Percentiles rank a stretch among this genome's conserved stretches.
Evolutionary conservation across 2,329 filamentous ascomycete species (phyloP).

Genomic region (Fusarium sp.): DNA sequence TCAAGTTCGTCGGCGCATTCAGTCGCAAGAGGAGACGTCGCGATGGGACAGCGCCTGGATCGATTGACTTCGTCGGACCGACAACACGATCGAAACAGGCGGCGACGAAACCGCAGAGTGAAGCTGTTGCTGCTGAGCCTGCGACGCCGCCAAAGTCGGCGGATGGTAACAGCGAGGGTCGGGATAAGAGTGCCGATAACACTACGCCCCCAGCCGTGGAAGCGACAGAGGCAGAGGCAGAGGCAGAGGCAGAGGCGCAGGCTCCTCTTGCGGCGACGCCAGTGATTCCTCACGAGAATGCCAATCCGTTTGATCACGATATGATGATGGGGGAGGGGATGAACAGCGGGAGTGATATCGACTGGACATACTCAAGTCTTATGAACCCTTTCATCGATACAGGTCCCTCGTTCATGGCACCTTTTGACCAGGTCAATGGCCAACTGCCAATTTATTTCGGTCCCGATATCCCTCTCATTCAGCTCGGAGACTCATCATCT

Average conservation of each 20-base stretch:
- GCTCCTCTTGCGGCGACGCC: background rate
- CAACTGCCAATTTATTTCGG: background rate
- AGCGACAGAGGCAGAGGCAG: background rate
- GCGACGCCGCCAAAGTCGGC: background rate
- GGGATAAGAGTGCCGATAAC: rapidly evolving
- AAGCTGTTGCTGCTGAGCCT: background rate
- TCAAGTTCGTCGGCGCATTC: background rate
- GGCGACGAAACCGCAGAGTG: background rate
- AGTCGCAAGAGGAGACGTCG: background rate
- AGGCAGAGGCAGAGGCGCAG: no score
- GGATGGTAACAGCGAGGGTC: background rate
- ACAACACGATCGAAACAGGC: background rate
- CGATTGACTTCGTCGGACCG: background rate
- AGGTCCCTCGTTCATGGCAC: background rate
- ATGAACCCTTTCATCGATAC: background rate
- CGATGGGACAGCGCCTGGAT: background rate
- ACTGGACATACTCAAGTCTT: background rate
- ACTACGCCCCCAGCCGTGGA: background rate
- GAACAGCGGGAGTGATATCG: background rate
- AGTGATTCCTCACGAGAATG: background rate
- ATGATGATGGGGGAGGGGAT: background rate
- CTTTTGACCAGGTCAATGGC: background rate
- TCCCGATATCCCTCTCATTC: background rate
- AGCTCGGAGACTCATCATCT: background rate
- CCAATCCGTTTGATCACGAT: background rate